These are phyloP conservation scores for Ganoderma boninense DNA, from an alignment of 1,284 basidiomycete genomes.

Conservation along the genomic window DNA sequence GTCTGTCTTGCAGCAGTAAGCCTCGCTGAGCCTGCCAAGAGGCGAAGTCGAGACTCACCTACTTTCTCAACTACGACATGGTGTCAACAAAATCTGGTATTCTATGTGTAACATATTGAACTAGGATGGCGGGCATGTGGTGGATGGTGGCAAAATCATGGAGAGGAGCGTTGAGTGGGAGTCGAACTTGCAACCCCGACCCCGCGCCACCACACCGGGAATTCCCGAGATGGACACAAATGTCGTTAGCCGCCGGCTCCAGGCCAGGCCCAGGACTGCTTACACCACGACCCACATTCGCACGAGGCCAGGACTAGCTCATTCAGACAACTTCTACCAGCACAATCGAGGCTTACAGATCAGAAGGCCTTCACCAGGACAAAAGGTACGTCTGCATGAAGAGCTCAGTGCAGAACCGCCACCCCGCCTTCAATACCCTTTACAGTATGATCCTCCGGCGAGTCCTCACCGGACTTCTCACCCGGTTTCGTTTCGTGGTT, in stretches of 20 bases:
- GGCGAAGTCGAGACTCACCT: background rate
- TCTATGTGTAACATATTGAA: background rate
- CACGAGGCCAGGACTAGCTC: background rate
- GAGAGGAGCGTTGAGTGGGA: background rate
- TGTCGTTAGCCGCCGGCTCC: too few species aligned
- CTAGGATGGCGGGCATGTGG: background rate
- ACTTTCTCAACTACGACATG: background rate
- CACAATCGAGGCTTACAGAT: background rate
- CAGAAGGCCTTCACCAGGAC: background rate
- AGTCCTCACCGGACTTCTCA: too few species aligned
- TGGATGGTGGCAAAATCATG: background rate
- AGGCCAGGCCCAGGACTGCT: too few species aligned
- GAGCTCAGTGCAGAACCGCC: background rate
- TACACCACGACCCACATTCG: too few species aligned
- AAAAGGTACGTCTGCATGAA: background rate
- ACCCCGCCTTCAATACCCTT: background rate
- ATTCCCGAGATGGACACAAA: background rate
- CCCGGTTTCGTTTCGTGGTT: background rate
- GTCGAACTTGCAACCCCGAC: too few species aligned
- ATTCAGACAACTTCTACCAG: background rate
- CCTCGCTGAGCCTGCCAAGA: background rate
- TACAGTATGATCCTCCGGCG: background rate
- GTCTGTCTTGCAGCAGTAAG: background rate
- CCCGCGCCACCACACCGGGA: background rate
- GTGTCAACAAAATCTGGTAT: background rate